Base-by-base conservation (phyloP, 202 grass and related monocot genomes). In the Zoysia matrella region DNA sequence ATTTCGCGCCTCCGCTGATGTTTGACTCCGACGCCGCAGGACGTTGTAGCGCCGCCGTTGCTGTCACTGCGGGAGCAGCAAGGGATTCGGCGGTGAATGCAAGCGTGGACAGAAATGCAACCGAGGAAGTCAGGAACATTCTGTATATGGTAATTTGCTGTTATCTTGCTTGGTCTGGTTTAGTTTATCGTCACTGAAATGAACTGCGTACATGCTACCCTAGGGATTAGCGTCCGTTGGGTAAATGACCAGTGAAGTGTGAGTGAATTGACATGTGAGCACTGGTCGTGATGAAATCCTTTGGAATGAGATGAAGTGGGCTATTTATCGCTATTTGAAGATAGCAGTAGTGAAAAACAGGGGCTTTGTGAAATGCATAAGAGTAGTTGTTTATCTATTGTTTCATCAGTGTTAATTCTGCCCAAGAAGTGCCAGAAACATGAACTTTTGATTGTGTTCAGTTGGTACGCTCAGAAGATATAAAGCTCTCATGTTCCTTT, bases 91-190 rank as follows among this genome's bases (percentile, higher is more conserved):
- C 60, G 41, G 45, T 84, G 6, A 85, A 86, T 67, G 80, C 88
- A 61, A 74, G 72, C 73, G 76, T 62, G 36, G 88, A 91, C 68
- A 89, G 78, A 84, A 79, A 85, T 83, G 76, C 68, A 46, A 87
- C 78, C 6, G 96, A 95, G 88, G 80, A 94, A 61, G 89, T 93
- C 51, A 90, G 87, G 82, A 88, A 82, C 74, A 87, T 98, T 85
- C 77, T 98, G 73, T 89, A 98, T 82, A 71, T 92, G 96, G 96
- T 95, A 85, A 65, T 39, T 60, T 61, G 39, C 6, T 62, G 43
- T 12, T 8, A 8, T 14, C 3, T 11, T 63, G 60, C 22, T 60
- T 16, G 66, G 44, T 73, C 47, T 42, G 18, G 39, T 5, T 69
- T 47, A 61, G 7, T 58, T 48, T 62, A 18, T 75, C 4, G 1